phyloP scores from a whole-genome alignment of 495 filamentous ascomycete species.

The Podospora anserina region DNA sequence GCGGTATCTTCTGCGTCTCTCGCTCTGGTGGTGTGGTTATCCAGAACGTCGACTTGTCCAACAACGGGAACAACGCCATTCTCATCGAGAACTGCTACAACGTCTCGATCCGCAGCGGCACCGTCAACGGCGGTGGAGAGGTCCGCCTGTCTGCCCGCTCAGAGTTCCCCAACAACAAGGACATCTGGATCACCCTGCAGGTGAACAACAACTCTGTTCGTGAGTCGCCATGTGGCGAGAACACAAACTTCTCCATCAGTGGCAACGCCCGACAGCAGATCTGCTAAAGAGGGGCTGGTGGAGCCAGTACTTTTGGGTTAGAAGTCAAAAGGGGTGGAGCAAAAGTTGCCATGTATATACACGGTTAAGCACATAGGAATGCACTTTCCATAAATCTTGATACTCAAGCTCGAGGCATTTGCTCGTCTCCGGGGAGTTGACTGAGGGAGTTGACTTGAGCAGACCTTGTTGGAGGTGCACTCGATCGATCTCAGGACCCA shows the following conservation, averaged over 20 bases:
- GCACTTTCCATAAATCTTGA: neutral
- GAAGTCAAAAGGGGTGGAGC: neutral
- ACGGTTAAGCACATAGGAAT: neutral
- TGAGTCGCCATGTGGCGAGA: conserved; percentile 44
- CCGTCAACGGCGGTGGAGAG: conserved; percentile 45
- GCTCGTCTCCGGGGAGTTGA: neutral
- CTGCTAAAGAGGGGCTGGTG: neutral
- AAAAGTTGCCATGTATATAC: neutral
- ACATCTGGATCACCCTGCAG: conserved; percentile 40
- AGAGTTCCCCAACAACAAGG: conserved; percentile 44
- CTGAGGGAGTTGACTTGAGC: neutral
- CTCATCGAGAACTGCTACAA: conserved; percentile 52
- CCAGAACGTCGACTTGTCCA: conserved; percentile 36
- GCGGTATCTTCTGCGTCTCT: conserved; percentile 49
- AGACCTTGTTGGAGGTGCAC: too few species aligned
- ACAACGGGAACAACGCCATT: conserved; percentile 48
- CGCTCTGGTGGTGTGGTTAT: conserved; percentile 43
- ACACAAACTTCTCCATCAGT: conserved; percentile 43
- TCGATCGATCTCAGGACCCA: too few species aligned
- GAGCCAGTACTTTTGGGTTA: neutral
- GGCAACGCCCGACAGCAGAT: conserved; percentile 12
- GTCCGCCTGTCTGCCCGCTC: conserved; percentile 40
- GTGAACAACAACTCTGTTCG: conserved; percentile 41
- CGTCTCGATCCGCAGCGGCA: conserved; percentile 40
- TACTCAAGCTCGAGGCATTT: neutral